Percentiles rank a stretch among this genome's conserved stretches.
phyloP scores from a whole-genome alignment of 2,329 filamentous ascomycete genomes.

The Ceratocystis albifundus region DNA sequence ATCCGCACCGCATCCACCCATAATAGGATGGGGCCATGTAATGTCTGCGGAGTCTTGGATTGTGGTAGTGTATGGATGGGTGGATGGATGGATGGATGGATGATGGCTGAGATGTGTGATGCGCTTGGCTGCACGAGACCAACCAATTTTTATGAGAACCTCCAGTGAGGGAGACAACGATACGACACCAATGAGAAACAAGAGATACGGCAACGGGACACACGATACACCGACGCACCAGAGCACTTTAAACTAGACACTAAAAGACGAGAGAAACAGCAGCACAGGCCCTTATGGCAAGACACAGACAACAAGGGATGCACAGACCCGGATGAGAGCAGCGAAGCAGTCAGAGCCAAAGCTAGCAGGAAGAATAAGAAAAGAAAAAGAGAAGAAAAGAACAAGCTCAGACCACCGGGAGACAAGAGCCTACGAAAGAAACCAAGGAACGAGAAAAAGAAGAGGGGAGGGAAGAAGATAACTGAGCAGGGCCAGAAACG shows the following conservation, averaged over 20 bases:
- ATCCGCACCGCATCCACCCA: not conserved
- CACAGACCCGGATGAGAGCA: not conserved
- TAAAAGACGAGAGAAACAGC: not conserved
- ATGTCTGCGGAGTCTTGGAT: not conserved
- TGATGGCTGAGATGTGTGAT: constrained; percentile 4
- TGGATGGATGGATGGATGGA: not conserved
- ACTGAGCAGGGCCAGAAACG: not conserved
- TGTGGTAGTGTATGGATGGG: not conserved
- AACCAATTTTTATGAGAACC: not conserved
- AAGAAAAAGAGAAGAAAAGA: constrained; percentile 3
- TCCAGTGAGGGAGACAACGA: not conserved
- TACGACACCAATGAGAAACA: not conserved
- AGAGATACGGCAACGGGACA: not conserved
- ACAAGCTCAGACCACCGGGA: not conserved
- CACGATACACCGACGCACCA: not conserved
- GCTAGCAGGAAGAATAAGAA: not conserved
- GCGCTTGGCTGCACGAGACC: not conserved
- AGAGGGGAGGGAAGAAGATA: not conserved
- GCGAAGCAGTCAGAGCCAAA: not conserved
- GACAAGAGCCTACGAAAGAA: not conserved
- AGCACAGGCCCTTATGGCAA: not conserved
- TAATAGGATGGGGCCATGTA: not conserved
- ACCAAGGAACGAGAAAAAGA: not conserved
- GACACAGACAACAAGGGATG: constrained; percentile 1
- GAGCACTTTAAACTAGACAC: too few species aligned